A percentile compares a stretch with the other conserved stretches of the same genome.
Conservation (phyloP, 208 protist genomes). For the Trichomonas gallinae region DNA sequence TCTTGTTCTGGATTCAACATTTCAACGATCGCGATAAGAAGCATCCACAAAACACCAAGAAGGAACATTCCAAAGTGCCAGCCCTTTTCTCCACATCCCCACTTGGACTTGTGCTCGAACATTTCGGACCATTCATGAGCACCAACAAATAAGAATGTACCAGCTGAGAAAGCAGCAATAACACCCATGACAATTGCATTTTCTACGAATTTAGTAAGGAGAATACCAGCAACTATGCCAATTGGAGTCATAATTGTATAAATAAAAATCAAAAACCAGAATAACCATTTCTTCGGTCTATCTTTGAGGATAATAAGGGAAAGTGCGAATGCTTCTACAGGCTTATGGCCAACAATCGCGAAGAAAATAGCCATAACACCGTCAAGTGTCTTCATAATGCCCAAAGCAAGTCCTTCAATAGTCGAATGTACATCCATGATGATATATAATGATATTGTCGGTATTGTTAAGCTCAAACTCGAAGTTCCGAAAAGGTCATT, state of each 20-base stretch:
- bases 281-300: background rate
- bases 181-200: background rate
- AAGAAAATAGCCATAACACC: background rate
- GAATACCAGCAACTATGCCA: background rate
- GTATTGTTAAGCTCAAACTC: background rate
- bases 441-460: background rate
- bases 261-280: background rate
- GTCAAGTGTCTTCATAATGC: background rate
- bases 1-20: background rate
- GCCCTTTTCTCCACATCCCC: background rate
- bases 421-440: background rate
- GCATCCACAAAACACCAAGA: background rate
- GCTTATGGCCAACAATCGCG: background rate
- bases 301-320: background rate
- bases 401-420: conserved; percentile 1
- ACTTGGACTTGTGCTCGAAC: background rate
- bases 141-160: background rate
- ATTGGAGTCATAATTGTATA: background rate
- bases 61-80: background rate
- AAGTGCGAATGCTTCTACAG: conserved; percentile 1
- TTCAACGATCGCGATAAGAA: background rate
- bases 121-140: background rate
- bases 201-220: background rate
- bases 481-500: background rate
- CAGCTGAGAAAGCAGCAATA: background rate